Conservation (phyloP, 768 basidiomycete species). For the Tricholoma sp. region DNA sequence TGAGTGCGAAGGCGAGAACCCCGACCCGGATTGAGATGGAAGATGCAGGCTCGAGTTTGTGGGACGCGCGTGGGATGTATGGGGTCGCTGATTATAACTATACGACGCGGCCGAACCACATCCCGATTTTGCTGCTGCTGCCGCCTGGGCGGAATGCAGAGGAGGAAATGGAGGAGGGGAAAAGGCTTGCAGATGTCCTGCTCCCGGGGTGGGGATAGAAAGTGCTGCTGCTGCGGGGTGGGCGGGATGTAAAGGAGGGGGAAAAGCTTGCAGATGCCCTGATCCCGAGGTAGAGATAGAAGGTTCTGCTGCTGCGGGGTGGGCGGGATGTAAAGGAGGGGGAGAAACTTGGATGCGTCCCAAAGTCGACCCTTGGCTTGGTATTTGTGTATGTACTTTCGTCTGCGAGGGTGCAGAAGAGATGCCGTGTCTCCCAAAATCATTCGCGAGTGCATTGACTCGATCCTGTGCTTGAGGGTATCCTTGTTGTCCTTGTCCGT, state of each 20-base stretch:
- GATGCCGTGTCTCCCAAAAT: slow-evolving; percentile 34
- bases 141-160: not conserved
- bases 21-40: slow-evolving; percentile 7
- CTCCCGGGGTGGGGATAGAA: not conserved
- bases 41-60: slow-evolving; percentile 3
- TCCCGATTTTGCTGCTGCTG: slow-evolving; percentile 12
- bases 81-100: slow-evolving; percentile 7
- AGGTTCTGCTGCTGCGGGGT: slow-evolving; percentile 6
- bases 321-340: slow-evolving; percentile 32
- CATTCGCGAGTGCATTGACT: slow-evolving; percentile 28
- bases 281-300: not conserved
- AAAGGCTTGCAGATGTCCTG: slow-evolving; percentile 9
- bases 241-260: slow-evolving; percentile 31
- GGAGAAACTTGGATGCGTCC: slow-evolving; percentile 2
- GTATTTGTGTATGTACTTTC: not conserved
- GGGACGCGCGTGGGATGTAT: slow-evolving; percentile 6
- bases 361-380: not conserved
- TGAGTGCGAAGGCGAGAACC: slow-evolving; percentile 6
- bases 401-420: slow-evolving; percentile 10
- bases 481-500: not conserved
- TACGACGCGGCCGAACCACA: not conserved
- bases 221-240: slow-evolving; percentile 12
- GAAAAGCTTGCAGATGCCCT: slow-evolving; percentile 11
- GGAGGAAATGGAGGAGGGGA: slow-evolving; percentile 28
- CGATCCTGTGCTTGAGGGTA: slow-evolving; percentile 13